phyloP scores from a whole-genome alignment of 1,284 basidiomycete species.

The Polyporus tsugae region DNA sequence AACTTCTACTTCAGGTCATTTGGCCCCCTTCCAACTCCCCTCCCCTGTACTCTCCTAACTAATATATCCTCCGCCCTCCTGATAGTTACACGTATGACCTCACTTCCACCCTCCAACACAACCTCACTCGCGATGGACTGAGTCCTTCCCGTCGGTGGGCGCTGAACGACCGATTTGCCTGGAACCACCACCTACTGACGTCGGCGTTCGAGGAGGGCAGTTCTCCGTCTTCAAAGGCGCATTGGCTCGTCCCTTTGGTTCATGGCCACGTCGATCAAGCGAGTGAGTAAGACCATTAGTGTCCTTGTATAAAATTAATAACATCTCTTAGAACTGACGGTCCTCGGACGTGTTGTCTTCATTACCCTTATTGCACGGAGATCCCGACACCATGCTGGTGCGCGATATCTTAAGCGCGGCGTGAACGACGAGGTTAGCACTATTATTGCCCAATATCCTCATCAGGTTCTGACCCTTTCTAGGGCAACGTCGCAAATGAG shows the following conservation, averaged over 20 bases:
- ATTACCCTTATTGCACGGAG: constrained; percentile 94
- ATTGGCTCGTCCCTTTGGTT: constrained; percentile 93
- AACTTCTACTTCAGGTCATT: constrained; percentile 98
- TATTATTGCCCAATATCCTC: constrained; percentile 10
- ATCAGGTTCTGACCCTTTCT: constrained; percentile 7
- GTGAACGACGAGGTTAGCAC: constrained; percentile 84
- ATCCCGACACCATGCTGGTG: constrained; percentile 96
- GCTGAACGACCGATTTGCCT: constrained; percentile 93
- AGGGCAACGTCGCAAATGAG: constrained; percentile 99
- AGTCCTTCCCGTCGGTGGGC: constrained; percentile 54
- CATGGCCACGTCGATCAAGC: constrained; percentile 99
- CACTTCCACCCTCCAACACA: constrained; percentile 94
- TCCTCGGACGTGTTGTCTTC: constrained; percentile 91
- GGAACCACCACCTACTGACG: constrained; percentile 94
- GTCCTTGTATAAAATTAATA: neutral
- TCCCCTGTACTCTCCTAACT: neutral
- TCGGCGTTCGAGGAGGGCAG: constrained; percentile 58
- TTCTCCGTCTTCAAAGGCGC: constrained; percentile 53
- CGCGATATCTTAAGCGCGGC: constrained; percentile 94
- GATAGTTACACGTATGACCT: constrained; percentile 95
- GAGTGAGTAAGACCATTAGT: constrained; percentile 64
- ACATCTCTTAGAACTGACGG: constrained; percentile 77
- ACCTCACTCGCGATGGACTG: constrained; percentile 68
- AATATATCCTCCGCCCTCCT: neutral
- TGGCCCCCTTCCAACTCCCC: neutral